phyloP scores from a whole-genome alignment of 352 stramenopile species.

The Blastocystis sp. region DNA sequence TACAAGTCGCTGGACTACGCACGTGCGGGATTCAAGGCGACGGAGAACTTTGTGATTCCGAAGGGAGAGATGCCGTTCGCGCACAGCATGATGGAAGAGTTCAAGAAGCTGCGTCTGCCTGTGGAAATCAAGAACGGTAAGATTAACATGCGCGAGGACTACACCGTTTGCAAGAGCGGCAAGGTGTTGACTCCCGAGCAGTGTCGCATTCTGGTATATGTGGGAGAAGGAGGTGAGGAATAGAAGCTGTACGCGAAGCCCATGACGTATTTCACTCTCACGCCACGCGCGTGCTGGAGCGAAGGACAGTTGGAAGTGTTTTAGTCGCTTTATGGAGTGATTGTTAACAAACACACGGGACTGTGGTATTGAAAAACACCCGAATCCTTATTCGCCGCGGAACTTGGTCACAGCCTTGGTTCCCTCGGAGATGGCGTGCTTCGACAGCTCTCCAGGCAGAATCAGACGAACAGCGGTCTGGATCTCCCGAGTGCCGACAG shows the following conservation, averaged over 20 bases:
- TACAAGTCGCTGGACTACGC: constrained; percentile 47
- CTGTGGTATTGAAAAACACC: constrained; percentile 41
- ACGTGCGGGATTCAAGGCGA: constrained; percentile 29
- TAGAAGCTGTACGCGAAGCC: constrained; percentile 65
- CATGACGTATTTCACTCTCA: neutral
- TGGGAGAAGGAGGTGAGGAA: constrained; percentile 66
- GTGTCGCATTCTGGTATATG: constrained; percentile 80
- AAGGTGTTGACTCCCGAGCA: constrained; percentile 83
- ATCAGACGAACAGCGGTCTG: constrained; percentile 90
- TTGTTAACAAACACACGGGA: constrained; percentile 27
- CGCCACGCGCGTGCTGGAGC: constrained; percentile 1
- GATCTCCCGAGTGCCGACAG: constrained; percentile 85
- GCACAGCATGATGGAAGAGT: constrained; percentile 86
- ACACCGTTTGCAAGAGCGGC: constrained; percentile 84
- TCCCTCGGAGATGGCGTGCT: constrained; percentile 88
- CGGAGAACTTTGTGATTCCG: constrained; percentile 76
- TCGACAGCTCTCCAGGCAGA: constrained; percentile 86
- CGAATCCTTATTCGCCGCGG: constrained; percentile 53
- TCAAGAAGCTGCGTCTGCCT: constrained; percentile 82
- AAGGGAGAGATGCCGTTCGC: constrained; percentile 80
- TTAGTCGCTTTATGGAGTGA: constrained; percentile 13
- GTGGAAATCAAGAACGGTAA: constrained; percentile 87
- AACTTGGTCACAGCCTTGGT: constrained; percentile 79
- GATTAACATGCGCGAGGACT: constrained; percentile 78
- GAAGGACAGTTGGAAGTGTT: constrained; percentile 2